Evolutionary conservation across 2,329 filamentous ascomycete genomes (phyloP), one percentile per base, ranked within the genome.

Genomic region (Talaromyces sp.): DNA sequence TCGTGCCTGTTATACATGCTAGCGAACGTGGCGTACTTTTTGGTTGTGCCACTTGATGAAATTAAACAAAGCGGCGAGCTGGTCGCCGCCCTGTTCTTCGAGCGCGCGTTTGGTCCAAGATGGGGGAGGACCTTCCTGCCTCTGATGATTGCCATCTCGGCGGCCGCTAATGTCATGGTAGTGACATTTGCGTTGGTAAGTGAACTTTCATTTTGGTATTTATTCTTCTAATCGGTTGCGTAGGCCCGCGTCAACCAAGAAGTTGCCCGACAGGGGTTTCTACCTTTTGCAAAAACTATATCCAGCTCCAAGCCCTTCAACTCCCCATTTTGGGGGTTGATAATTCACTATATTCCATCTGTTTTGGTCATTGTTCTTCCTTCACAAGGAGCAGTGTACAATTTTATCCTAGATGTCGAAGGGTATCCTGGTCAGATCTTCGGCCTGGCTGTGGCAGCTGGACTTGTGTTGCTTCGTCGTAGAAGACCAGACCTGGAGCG

Each of bases 371-470:
- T 91, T 57, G 74, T 81, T 0, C 77, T 89, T 0, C 87, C 88
- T 0, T 87, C 88, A 0, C 85, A 87, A 0, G 79, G 81, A 2
- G 83, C 88, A 54, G 85, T 88, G 0, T 92, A 91, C 73, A 87
- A 85, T 9, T 90, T 92, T 68, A 90, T 91, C 31, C 76, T 90
- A 0, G 87, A 91, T 54, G 85, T 91, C 0, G 88, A 91, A 68
- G 87, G 85, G 0, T 91, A 90, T 66, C 84, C 87, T 0, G 85
- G 80, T 0, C 85, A 89, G 63, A 77, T 90, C 14, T 82, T 87
- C 61, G 81, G 81, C 0, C 71, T 90, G 1, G 83, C 85, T 0
- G 76, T 85, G 0, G 83, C 83, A 0, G 66, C 81, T 7, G 88
- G 88, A 0, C 76, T 90, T 0, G 67, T 90, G 0, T 82, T 84